phyloP scores from a whole-genome alignment of 345 rosid species.

The Brassica cretica region DNA sequence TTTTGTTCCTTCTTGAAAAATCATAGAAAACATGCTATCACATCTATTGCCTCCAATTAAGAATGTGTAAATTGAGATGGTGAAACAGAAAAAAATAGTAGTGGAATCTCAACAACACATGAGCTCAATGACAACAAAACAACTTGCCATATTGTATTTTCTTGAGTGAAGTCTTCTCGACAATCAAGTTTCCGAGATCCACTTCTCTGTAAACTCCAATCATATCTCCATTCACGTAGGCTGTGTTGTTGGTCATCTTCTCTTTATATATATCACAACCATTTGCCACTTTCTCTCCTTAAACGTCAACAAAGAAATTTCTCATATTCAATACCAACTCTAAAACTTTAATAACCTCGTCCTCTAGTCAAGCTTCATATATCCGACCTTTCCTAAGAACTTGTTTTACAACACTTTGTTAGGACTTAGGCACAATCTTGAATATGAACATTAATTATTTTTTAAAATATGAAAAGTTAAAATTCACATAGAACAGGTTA shows the following conservation, averaged over 20 bases:
- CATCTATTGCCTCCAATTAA: too few relatives aligned
- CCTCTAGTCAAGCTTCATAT: not conserved
- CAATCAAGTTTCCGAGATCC: not conserved
- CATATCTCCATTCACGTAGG: not conserved
- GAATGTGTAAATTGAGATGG: slow-evolving; percentile 22
- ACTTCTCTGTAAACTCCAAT: too few relatives aligned
- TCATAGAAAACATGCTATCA: too few relatives aligned
- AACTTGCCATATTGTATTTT: not conserved
- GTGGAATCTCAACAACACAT: not conserved
- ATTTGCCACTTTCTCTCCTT: not conserved
- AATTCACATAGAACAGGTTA: too few relatives aligned
- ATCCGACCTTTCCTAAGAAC: not conserved
- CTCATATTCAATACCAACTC: not conserved
- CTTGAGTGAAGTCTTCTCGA: not conserved
- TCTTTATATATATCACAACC: not conserved
- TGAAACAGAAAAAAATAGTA: not conserved
- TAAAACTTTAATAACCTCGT: not conserved
- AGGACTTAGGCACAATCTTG: too few relatives aligned
- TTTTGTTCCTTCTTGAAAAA: not conserved
- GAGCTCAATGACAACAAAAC: not conserved
- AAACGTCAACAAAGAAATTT: not conserved
- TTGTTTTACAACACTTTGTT: not conserved
- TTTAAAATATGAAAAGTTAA: too few relatives aligned
- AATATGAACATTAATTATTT: too few relatives aligned
- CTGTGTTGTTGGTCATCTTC: not conserved